Evolutionary conservation across 345 rosid genomes (phyloP).

Genomic region (thale cress (Arabidopsis thaliana)): DNA sequence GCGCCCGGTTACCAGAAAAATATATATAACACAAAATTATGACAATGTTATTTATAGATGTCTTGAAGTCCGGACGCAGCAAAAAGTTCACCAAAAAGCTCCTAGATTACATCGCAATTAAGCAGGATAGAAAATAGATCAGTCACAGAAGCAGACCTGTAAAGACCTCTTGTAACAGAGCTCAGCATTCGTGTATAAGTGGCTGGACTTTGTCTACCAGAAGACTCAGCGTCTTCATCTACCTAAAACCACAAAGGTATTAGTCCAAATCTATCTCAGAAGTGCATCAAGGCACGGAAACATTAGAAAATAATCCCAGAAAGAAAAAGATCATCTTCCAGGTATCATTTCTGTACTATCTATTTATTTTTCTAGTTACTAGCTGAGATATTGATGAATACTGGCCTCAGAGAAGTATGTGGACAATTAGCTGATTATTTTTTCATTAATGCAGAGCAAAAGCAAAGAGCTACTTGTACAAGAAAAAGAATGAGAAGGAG

Average conservation of each 20-base stretch:
- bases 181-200: conserved; percentile 63
- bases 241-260: conserved; percentile 57
- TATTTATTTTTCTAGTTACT: neutral
- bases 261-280: conserved; percentile 32
- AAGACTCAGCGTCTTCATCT: conserved; percentile 59
- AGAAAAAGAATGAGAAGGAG: neutral
- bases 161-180: conserved; percentile 79
- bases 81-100: conserved; percentile 9
- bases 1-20: neutral
- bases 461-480: conserved; percentile 17
- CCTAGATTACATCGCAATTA: conserved; percentile 16
- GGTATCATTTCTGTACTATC: neutral
- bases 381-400: neutral
- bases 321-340: neutral
- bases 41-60: neutral
- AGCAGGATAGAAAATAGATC: conserved; percentile 18
- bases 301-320: neutral
- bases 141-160: conserved; percentile 60
- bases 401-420: conserved; percentile 7
- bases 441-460: conserved; percentile 15
- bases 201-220: conserved; percentile 74
- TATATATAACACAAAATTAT: neutral
- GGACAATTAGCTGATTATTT: conserved; percentile 1
- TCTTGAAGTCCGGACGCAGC: neutral
- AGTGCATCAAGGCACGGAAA: neutral